A percentile compares a stretch with the other conserved stretches of the same genome.
These are phyloP conservation scores for Ophiocytium majus DNA, from an alignment of 352 stramenopile genomes.

Conservation along the genomic window DNA sequence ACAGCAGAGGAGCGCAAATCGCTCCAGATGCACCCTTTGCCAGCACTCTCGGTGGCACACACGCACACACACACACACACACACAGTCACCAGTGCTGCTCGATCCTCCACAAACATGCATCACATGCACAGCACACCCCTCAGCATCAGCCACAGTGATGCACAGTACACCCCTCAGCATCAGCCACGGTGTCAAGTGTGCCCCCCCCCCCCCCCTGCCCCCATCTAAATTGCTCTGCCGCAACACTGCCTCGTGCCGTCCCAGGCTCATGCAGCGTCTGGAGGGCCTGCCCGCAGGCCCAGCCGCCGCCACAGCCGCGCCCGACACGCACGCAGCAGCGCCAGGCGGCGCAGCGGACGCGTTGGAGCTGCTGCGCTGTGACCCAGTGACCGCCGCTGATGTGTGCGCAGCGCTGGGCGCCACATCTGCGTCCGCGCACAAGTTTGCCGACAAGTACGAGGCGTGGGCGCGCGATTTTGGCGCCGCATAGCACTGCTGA, in stretches of 20 bases:
- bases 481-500: not conserved
- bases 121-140: not conserved
- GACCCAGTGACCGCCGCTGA: constrained; percentile 15
- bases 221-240: constrained; percentile 9
- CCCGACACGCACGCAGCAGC: not conserved
- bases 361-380: not conserved
- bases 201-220: not conserved
- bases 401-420: not conserved
- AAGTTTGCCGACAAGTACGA: constrained; percentile 23
- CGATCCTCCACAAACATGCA: not conserved
- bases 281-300: not conserved
- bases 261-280: not conserved
- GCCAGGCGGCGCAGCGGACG: not conserved
- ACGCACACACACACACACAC: not conserved
- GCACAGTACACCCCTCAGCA: not conserved
- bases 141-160: not conserved
- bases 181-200: not conserved
- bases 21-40: too few species aligned
- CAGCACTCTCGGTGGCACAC: too few species aligned
- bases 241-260: not conserved
- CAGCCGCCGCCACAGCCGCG: not conserved
- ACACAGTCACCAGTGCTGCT: not conserved
- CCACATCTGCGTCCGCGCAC: not conserved
- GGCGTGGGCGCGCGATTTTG: not conserved
- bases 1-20: too few species aligned